Percentiles rank a stretch among this genome's conserved stretches.
Evolutionary conservation across 331 rosid genomes (phyloP).

Genomic region (Pyrus hybrid): DNA sequence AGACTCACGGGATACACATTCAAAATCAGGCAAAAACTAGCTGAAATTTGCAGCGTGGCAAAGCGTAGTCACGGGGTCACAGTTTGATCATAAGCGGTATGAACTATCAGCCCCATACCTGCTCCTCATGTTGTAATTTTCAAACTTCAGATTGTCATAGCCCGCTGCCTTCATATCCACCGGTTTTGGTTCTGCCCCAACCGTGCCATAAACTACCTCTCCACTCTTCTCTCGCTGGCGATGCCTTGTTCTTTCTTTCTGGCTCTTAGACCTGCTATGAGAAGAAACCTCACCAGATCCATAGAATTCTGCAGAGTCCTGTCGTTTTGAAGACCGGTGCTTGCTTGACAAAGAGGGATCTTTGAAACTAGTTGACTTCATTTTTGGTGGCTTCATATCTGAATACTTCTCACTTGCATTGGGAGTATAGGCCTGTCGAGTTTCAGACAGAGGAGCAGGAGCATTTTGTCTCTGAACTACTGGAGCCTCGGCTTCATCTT

Average conservation of each 20-base stretch:
- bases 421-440: conserved; percentile 44
- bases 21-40: conserved; percentile 24
- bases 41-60: background rate
- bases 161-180: conserved; percentile 44
- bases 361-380: conserved; percentile 69
- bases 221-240: conserved; percentile 80
- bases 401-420: conserved; percentile 45
- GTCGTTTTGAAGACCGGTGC: conserved; percentile 69
- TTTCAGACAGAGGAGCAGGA: conserved; percentile 40
- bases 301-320: conserved; percentile 64
- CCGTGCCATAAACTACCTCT: conserved; percentile 37
- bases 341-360: conserved; percentile 69
- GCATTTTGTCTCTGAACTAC: conserved; percentile 37
- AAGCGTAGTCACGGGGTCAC: conserved; percentile 12
- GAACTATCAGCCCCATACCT: conserved; percentile 35
- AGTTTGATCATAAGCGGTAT: conserved; percentile 37
- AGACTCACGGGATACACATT: conserved; percentile 14
- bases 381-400: conserved; percentile 70
- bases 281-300: conserved; percentile 67
- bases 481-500: conserved; percentile 42
- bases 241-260: conserved; percentile 75
- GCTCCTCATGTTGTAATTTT: conserved; percentile 67
- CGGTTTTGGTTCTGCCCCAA: conserved; percentile 45
- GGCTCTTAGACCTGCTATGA: conserved; percentile 60
- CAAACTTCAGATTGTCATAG: conserved; percentile 43